Base-by-base conservation (phyloP, 2,329 filamentous ascomycete genomes). In the Aureobasidium sp. region DNA sequence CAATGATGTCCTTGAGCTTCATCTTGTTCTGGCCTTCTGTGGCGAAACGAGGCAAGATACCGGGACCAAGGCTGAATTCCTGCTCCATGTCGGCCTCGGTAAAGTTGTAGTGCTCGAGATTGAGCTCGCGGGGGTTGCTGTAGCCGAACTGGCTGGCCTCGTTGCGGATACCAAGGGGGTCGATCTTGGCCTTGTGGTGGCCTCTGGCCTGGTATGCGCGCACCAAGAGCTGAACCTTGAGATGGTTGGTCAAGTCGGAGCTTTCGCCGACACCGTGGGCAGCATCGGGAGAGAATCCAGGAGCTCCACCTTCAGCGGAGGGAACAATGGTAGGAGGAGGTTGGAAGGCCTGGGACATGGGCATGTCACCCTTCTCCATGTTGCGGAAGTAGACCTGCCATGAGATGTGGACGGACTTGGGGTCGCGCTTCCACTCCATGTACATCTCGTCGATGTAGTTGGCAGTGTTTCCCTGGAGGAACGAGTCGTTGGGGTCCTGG, bases 371-470 rank as follows among this genome's bases (percentile, higher is more conserved):
- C 68, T 86, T 89, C 81, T 99, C 94, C 89, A 99, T 97, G 80
- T 99, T 99, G 80, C 87, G 90, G 84, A 99, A 99, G 84, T 99
- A 99, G 74, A 95, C 87, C 80, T 96, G 93, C 94, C 94, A 99
- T 75, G 94, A 99, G 70, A 96, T 83, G 78, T 99, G 94, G 63
- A 99, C 94, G 73, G 90, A 96, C 70, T 86, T 84, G 58, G 94
- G 92, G 70, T 99, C 91, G 67, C 89, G 82, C 79, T 93, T 96
- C 94, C 94, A 99, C 74, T 92, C 87, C 80, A 97, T 81, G 78
- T 99, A 99, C 94, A 99, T 99, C 81, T 97, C 94, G 77, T 99
- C 94, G 74, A 99, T 91, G 80, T 99, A 99, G 81, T 96, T 97
- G 77, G 94, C 94, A 64, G 93, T 94, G 81, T 90, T 97, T 68